These are phyloP conservation scores for Schrenkiella parvula DNA, from an alignment of 345 rosid species.

Conservation along the genomic window DNA sequence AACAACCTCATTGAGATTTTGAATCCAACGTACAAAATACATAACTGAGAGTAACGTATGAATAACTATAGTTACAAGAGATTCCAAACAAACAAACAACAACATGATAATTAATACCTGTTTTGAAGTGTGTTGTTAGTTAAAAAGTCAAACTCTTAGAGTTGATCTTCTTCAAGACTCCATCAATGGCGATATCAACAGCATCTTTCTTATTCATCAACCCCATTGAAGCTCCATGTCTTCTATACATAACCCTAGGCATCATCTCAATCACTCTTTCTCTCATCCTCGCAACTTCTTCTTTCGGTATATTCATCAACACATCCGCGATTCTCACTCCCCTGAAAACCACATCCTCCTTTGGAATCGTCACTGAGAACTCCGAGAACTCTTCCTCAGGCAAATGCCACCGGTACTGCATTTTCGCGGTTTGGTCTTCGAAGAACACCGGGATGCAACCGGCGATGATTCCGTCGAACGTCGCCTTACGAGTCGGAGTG, in stretches of 20 bases:
- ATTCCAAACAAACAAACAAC: neutral
- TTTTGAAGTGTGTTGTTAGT: conserved; percentile 17
- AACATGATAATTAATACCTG: neutral
- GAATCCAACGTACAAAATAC: neutral
- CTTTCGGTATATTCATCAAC: conserved; percentile 57
- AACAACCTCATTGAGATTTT: neutral
- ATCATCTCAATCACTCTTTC: conserved; percentile 63
- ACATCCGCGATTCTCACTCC: conserved; percentile 68
- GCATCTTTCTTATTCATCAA: conserved; percentile 71
- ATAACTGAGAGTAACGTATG: neutral
- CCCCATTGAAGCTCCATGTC: conserved; percentile 69
- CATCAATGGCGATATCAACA: conserved; percentile 77
- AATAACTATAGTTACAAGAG: neutral
- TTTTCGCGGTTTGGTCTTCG: conserved; percentile 69
- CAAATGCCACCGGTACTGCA: conserved; percentile 77
- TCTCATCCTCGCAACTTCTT: conserved; percentile 65
- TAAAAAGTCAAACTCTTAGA: conserved; percentile 37
- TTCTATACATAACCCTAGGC: conserved; percentile 68
- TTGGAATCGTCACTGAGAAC: conserved; percentile 64
- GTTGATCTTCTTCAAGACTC: conserved; percentile 51
- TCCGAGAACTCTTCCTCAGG: conserved; percentile 47
- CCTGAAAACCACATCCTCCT: conserved; percentile 78
- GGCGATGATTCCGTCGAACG: conserved; percentile 76
- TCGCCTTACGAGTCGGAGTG: conserved; percentile 77
- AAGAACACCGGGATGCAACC: conserved; percentile 96